A percentile compares a stretch with the other conserved stretches of the same genome.
Evolutionary conservation across 140 eudicot genomes (phyloP).

Genomic region (Ambrosia hybrid): DNA sequence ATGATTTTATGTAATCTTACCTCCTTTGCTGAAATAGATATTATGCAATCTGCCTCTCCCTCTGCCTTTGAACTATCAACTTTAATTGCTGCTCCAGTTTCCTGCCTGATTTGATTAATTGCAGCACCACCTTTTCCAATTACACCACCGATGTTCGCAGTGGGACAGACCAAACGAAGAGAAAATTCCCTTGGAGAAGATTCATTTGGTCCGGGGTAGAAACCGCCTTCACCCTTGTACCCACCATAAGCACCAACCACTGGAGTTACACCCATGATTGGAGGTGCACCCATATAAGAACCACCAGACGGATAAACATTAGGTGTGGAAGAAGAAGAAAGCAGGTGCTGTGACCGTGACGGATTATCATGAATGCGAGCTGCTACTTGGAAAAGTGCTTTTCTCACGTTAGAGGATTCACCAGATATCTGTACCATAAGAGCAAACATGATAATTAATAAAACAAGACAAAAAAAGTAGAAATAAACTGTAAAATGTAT

Average conservation of each 20-base stretch:
- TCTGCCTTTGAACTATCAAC: conserved; percentile 84
- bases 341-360: conserved; percentile 82
- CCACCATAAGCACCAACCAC: conserved; percentile 77
- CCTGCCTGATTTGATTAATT: conserved; percentile 93
- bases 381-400: conserved; percentile 81
- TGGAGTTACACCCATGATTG: conserved; percentile 74
- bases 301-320: conserved; percentile 56
- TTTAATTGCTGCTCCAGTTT: conserved; percentile 75
- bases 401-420: conserved; percentile 74
- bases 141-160: conserved; percentile 86
- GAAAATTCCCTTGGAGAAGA: conserved; percentile 73
- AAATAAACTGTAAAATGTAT: background rate
- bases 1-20: conserved; percentile 27
- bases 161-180: conserved; percentile 80
- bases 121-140: conserved; percentile 90
- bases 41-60: conserved; percentile 74
- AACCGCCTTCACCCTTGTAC: conserved; percentile 78
- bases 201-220: conserved; percentile 66
- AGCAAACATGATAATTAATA: background rate
- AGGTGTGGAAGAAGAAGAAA: conserved; percentile 60
- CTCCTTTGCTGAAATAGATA: conserved; percentile 82
- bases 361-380: conserved; percentile 90
- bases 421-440: conserved; percentile 67
- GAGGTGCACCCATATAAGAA: conserved; percentile 63
- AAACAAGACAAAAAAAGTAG: too few species aligned